phyloP scores from a whole-genome alignment of 2,329 filamentous ascomycete genomes.

The Cladosporium colombiae region DNA sequence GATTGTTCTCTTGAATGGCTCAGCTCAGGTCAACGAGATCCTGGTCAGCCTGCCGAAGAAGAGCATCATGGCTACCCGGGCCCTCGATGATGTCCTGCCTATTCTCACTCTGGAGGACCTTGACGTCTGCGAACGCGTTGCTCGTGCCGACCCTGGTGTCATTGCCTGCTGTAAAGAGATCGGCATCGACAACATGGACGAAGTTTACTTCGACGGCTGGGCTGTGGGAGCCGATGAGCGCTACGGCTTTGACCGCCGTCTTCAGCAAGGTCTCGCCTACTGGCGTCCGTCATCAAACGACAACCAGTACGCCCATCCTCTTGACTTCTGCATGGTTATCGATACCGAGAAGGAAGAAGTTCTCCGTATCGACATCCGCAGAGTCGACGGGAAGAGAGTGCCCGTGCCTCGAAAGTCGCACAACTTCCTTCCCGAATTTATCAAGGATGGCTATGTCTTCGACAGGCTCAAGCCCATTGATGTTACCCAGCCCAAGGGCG shows the following conservation, averaged over 20 bases:
- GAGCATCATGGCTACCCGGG: conserved; percentile 5
- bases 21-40: conserved; percentile 24
- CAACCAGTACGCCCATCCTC: conserved; percentile 38
- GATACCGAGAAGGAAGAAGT: conserved; percentile 34
- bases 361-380: conserved; percentile 36
- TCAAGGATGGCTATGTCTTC: conserved; percentile 50
- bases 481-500: conserved; percentile 66
- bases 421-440: conserved; percentile 42
- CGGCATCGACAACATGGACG: conserved; percentile 40
- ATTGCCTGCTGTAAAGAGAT: conserved; percentile 39
- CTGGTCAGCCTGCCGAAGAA: conserved; percentile 16
- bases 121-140: conserved; percentile 39
- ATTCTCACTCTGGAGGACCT: conserved; percentile 43
- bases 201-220: conserved; percentile 41
- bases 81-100: conserved; percentile 48
- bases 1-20: conserved; percentile 50
- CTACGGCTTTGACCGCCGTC: conserved; percentile 38
- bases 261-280: conserved; percentile 40
- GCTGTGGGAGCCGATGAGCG: conserved; percentile 41
- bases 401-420: conserved; percentile 25
- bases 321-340: conserved; percentile 37
- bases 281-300: conserved; percentile 36
- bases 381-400: conserved; percentile 37
- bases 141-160: conserved; percentile 36
- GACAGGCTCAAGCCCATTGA: conserved; percentile 64